A percentile compares a stretch with the other conserved stretches of the same genome.
Conservation (phyloP, 2,329 filamentous ascomycete species). For the Claviceps digitariae region DNA sequence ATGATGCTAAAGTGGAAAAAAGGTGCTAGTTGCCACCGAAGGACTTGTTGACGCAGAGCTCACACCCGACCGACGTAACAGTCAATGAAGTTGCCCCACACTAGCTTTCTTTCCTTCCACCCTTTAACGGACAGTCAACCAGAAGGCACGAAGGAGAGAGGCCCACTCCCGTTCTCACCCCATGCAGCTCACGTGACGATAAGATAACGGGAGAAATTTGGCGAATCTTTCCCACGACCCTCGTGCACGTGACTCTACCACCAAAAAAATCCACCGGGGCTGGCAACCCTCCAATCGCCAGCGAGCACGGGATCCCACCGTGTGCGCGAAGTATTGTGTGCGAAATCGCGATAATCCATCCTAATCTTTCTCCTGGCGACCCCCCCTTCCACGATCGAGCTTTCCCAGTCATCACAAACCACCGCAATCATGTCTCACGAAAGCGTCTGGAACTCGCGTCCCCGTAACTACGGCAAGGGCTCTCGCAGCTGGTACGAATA, state of each 20-base stretch:
- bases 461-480: slow-evolving; percentile 95
- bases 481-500: slow-evolving; percentile 71
- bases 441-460: slow-evolving; percentile 98
- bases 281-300: slow-evolving; percentile 24
- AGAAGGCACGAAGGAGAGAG: background rate
- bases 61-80: background rate
- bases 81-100: background rate
- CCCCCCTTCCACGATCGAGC: background rate
- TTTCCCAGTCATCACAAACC: slow-evolving; percentile 3
- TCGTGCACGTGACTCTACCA: background rate
- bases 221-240: background rate
- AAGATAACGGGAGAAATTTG: slow-evolving; percentile 3
- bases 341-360: slow-evolving; percentile 7
- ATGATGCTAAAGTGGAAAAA: background rate
- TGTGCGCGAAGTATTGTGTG: slow-evolving; percentile 4
- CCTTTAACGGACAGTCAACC: background rate
- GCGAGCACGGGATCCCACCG: slow-evolving; percentile 11
- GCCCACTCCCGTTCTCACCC: too few species aligned
- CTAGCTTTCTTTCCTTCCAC: background rate
- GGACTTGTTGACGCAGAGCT: background rate
- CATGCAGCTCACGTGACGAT: slow-evolving; percentile 11
- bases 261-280: slow-evolving; percentile 16
- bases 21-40: background rate
- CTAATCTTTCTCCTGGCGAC: slow-evolving; percentile 8
- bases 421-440: slow-evolving; percentile 57